These are phyloP conservation scores for Pichia sp. DNA, from an alignment of 1,139 yeast genomes.

Conservation along the genomic window DNA sequence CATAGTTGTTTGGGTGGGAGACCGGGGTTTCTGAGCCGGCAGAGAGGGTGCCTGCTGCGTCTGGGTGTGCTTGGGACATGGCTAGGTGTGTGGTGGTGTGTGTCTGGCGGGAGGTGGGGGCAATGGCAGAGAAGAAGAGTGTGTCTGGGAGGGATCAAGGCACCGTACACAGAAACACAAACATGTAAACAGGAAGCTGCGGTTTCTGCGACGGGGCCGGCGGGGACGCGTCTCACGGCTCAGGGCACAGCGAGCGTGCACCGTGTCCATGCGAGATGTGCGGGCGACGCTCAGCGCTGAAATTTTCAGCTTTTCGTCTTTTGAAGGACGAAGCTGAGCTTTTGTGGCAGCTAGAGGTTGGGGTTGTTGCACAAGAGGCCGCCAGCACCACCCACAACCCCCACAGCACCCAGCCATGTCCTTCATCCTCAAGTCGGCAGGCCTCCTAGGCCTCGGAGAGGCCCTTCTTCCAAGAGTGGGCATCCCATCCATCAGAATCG, in stretches of 20 bases:
- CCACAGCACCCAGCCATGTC: constrained; percentile 15
- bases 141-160: neutral
- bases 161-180: neutral
- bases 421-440: constrained; percentile 15
- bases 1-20: constrained; percentile 56
- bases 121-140: neutral
- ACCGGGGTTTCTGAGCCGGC: constrained; percentile 5
- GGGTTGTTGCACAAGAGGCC: too few relatives aligned
- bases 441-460: constrained; percentile 16
- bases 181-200: neutral
- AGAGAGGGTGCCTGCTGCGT: neutral
- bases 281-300: too few relatives aligned
- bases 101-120: too few relatives aligned
- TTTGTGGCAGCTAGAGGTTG: too few relatives aligned
- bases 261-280: too few relatives aligned
- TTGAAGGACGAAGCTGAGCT: too few relatives aligned
- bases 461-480: constrained; percentile 20
- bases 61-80: constrained; percentile 3
- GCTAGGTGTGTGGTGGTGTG: neutral
- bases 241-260: constrained; percentile 2
- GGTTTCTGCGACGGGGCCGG: too few relatives aligned
- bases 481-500: constrained; percentile 21
- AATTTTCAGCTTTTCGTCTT: too few relatives aligned
- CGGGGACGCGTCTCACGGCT: too few relatives aligned
- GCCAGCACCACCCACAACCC: too few relatives aligned